These are phyloP conservation scores for Clavariopsis aquatica DNA, from an alignment of 495 filamentous ascomycete species.

Conservation along the genomic window DNA sequence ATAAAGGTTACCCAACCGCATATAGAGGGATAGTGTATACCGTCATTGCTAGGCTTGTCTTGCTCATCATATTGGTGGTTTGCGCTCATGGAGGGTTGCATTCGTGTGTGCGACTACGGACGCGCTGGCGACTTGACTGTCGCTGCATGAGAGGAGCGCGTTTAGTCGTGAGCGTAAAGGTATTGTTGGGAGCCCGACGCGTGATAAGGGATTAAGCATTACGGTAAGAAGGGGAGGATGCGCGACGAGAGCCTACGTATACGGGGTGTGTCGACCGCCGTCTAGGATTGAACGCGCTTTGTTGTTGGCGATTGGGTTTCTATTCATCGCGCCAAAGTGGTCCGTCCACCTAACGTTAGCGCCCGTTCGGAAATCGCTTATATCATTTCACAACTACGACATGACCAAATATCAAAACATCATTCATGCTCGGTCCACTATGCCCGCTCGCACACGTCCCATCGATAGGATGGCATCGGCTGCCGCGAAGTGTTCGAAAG, in stretches of 20 bases:
- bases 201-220: constrained; percentile 34
- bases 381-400: constrained; percentile 6
- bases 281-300: constrained; percentile 29
- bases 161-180: constrained; percentile 25
- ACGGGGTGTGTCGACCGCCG: background rate
- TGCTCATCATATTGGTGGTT: constrained; percentile 23
- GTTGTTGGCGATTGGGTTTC: constrained; percentile 23
- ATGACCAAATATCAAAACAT: constrained; percentile 43
- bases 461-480: constrained; percentile 88
- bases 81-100: constrained; percentile 39
- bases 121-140: constrained; percentile 21
- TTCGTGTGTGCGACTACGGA: constrained; percentile 35
- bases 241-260: no score
- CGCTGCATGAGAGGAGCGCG: constrained; percentile 41
- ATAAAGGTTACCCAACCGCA: background rate
- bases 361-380: no score
- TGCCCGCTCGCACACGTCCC: constrained; percentile 57
- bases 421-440: constrained; percentile 36
- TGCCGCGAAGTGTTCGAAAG: constrained; percentile 75
- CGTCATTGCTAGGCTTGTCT: constrained; percentile 59
- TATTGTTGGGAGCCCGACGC: constrained; percentile 14
- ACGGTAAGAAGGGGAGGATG: constrained; percentile 25
- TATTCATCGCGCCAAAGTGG: constrained; percentile 2
- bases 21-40: constrained; percentile 43
- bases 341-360: constrained; percentile 11